Conservation (phyloP, 192 early-diverging fungal species). For the Rhizophlyctis rosea region DNA sequence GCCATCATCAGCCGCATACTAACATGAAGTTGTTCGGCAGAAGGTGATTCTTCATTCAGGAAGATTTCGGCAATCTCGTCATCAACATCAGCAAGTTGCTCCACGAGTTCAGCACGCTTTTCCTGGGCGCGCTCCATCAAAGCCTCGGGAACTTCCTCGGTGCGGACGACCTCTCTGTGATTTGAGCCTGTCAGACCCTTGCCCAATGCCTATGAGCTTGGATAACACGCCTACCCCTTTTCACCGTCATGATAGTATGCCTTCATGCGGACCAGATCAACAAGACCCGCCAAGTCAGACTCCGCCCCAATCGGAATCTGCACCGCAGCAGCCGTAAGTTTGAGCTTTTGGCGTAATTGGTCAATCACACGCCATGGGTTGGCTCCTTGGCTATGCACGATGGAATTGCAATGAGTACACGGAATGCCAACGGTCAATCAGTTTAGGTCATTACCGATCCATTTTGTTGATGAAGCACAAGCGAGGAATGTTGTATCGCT, state of each 20-base stretch:
- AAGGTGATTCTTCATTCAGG: slow-evolving; percentile 63
- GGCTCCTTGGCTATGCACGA: slow-evolving; percentile 41
- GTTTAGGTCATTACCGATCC: slow-evolving; percentile 72
- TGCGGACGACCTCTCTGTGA: slow-evolving; percentile 62
- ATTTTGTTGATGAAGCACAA: slow-evolving; percentile 97
- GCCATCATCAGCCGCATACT: neutral
- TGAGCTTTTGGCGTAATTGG: slow-evolving; percentile 50
- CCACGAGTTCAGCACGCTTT: slow-evolving; percentile 73
- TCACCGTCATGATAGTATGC: slow-evolving; percentile 87
- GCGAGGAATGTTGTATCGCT: slow-evolving; percentile 77
- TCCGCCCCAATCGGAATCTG: slow-evolving; percentile 78
- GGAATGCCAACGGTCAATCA: slow-evolving; percentile 11
- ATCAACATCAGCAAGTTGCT: slow-evolving; percentile 81
- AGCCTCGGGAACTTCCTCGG: slow-evolving; percentile 39
- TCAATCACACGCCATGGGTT: slow-evolving; percentile 71
- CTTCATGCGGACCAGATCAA: slow-evolving; percentile 85
- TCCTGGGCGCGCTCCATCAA: slow-evolving; percentile 41
- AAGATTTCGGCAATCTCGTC: slow-evolving; percentile 85
- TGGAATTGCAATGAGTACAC: neutral
- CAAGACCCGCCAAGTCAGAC: slow-evolving; percentile 81
- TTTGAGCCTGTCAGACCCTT: slow-evolving; percentile 47
- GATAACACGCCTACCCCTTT: slow-evolving; percentile 66
- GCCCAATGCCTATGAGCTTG: slow-evolving; percentile 48
- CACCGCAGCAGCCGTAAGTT: slow-evolving; percentile 45
- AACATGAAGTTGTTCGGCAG: slow-evolving; percentile 66